Conservation (phyloP, 208 protist genomes). For the Leishmania lainsoni region DNA sequence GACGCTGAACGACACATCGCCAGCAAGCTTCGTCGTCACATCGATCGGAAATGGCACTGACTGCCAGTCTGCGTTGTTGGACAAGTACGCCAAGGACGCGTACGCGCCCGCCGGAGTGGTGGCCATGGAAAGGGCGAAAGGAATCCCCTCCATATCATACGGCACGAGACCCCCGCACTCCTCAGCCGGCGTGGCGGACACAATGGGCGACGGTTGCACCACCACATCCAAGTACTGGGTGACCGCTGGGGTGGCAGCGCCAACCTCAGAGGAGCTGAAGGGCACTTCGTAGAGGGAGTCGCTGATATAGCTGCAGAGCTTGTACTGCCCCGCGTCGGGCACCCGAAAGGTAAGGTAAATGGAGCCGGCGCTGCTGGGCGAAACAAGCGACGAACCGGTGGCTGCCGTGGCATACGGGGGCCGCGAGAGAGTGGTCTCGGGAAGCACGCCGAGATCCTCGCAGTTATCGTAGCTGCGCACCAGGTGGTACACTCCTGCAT, state of each 20-base stretch:
- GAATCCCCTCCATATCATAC: constrained; percentile 9
- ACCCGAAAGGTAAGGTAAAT: constrained; percentile 40
- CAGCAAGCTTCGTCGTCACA: constrained; percentile 12
- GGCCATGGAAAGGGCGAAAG: constrained; percentile 17
- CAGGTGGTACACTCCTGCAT: constrained; percentile 19
- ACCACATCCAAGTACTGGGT: constrained; percentile 12
- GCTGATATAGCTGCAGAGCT: constrained; percentile 49
- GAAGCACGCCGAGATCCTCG: constrained; percentile 23
- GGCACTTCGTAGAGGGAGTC: constrained; percentile 50
- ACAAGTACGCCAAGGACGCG: constrained; percentile 17
- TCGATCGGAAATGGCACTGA: constrained; percentile 11
- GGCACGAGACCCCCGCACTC: constrained; percentile 25
- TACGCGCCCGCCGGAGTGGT: constrained; percentile 33
- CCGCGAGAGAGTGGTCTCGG: constrained; percentile 15
- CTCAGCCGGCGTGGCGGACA: constrained; percentile 1
- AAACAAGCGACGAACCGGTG: neutral
- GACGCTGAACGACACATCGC: constrained; percentile 23
- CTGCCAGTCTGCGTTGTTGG: constrained; percentile 25
- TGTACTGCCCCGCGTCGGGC: constrained; percentile 44
- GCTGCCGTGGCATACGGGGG: neutral
- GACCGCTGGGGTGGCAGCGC: constrained; percentile 7
- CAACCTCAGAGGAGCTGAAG: constrained; percentile 25
- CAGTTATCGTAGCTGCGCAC: constrained; percentile 28
- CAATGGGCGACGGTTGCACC: constrained; percentile 16
- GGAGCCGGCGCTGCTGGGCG: neutral